Percentiles rank a stretch among this genome's conserved stretches.
Evolutionary conservation across 2,329 filamentous ascomycete genomes (phyloP).

Genomic region (Microdochium trichocladiopsis): DNA sequence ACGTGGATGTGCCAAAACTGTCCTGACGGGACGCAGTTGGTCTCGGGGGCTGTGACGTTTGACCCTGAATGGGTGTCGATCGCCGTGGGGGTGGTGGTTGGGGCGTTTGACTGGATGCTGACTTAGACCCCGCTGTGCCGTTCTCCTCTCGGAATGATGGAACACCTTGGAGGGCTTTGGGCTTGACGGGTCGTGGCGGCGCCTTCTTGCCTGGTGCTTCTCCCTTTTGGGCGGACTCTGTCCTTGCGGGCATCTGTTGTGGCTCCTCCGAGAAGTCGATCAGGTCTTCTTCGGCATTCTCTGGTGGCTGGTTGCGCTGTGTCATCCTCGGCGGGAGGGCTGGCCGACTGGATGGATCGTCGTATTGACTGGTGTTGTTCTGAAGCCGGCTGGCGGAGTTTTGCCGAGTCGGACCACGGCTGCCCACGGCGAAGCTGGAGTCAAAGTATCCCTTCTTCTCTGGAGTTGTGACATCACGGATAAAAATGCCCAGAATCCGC

Average conservation of each 20-base stretch:
- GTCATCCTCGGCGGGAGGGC: constrained; percentile 22
- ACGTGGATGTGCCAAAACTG: constrained; percentile 4
- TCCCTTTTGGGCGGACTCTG: constrained; percentile 13
- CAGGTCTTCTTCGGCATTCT: constrained; percentile 26
- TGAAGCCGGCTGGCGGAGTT: constrained; percentile 4
- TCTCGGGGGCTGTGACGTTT: constrained; percentile 7
- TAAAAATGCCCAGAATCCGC: constrained; percentile 80
- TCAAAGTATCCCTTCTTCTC: constrained; percentile 74
- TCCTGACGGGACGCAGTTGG: constrained; percentile 20
- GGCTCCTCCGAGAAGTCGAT: constrained; percentile 55
- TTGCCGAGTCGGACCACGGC: constrained; percentile 15
- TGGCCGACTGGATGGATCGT: constrained; percentile 17
- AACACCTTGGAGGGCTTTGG: constrained; percentile 42
- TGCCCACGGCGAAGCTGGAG: constrained; percentile 30
- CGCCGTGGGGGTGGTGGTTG: constrained; percentile 28
- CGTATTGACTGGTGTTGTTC: constrained; percentile 10
- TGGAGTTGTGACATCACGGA: constrained; percentile 87
- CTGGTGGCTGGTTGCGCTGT: constrained; percentile 6
- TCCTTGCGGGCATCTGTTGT: constrained; percentile 12
- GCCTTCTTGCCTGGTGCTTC: constrained; percentile 25
- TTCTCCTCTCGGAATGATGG: constrained; percentile 12
- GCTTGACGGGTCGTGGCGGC: constrained; percentile 53
- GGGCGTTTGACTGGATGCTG: constrained; percentile 8
- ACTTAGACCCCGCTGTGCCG: constrained; percentile 4
- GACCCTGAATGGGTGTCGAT: constrained; percentile 17